Conservation (phyloP, 768 basidiomycete species). For the Pleurotus tuoliensis region DNA sequence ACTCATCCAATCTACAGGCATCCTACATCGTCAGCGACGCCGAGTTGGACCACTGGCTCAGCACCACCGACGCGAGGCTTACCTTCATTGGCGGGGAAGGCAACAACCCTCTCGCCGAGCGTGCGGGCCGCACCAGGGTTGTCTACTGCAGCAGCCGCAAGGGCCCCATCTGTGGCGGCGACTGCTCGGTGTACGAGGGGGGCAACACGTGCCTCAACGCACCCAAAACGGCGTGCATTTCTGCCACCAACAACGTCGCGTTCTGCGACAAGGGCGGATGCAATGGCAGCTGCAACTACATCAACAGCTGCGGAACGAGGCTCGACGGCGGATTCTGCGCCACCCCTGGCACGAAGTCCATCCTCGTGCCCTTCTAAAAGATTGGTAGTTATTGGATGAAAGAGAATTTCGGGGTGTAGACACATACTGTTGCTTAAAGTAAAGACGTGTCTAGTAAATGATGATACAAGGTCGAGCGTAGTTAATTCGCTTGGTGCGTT, state of each 20-base stretch:
- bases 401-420: too few species aligned
- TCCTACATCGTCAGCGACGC: too few species aligned
- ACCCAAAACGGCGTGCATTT: not conserved
- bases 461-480: too few species aligned
- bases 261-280: not conserved
- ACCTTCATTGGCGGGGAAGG: too few species aligned
- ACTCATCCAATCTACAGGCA: too few species aligned
- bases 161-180: not conserved
- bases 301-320: not conserved
- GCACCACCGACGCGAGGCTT: too few species aligned
- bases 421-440: too few species aligned
- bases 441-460: too few species aligned
- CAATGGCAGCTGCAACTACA: not conserved
- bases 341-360: slow-evolving; percentile 1
- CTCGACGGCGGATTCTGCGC: not conserved
- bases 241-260: not conserved
- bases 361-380: not conserved
- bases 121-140: not conserved
- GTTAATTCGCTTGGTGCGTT: too few species aligned
- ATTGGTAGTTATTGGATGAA: too few species aligned
- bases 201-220: not conserved
- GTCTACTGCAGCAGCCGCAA: not conserved
- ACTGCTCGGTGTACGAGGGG: not conserved
- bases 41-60: too few species aligned
- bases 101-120: not conserved